phyloP scores from a whole-genome alignment of 768 basidiomycete genomes.

The Serendipita sp. region DNA sequence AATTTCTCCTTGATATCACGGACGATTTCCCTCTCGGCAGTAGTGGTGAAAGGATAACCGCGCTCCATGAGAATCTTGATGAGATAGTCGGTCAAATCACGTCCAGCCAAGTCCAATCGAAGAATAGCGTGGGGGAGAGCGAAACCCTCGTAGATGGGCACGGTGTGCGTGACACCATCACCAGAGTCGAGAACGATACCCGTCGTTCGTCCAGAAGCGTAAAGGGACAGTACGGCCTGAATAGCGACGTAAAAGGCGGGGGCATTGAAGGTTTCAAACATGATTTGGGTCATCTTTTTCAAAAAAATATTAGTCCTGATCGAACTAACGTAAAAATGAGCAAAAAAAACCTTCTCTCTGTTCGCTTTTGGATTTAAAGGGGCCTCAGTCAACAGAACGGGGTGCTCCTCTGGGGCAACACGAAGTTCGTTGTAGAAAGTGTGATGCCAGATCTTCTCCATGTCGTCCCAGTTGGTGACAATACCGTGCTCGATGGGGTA shows the following conservation, averaged over 20 bases:
- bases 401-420: constrained; percentile 87
- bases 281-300: constrained; percentile 74
- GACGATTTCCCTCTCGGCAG: constrained; percentile 45
- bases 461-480: constrained; percentile 63
- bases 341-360: constrained; percentile 82
- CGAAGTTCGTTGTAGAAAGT: constrained; percentile 84
- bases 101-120: constrained; percentile 49
- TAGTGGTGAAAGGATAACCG: constrained; percentile 48
- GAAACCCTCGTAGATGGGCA: constrained; percentile 63
- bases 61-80: constrained; percentile 42
- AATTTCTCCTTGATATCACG: constrained; percentile 72
- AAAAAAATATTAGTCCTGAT: no score
- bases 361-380: constrained; percentile 88
- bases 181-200: constrained; percentile 66
- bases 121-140: constrained; percentile 53
- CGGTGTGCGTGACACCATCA: constrained; percentile 56
- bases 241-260: constrained; percentile 87
- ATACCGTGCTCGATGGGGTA: constrained; percentile 61
- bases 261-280: constrained; percentile 92
- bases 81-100: constrained; percentile 47
- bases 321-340: no score
- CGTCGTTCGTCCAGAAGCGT: constrained; percentile 55
- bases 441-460: constrained; percentile 66
- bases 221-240: constrained; percentile 75
- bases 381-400: constrained; percentile 80